phyloP scores from a whole-genome alignment of 31 red algal species.

The Bonnemaisonia californica region DNA sequence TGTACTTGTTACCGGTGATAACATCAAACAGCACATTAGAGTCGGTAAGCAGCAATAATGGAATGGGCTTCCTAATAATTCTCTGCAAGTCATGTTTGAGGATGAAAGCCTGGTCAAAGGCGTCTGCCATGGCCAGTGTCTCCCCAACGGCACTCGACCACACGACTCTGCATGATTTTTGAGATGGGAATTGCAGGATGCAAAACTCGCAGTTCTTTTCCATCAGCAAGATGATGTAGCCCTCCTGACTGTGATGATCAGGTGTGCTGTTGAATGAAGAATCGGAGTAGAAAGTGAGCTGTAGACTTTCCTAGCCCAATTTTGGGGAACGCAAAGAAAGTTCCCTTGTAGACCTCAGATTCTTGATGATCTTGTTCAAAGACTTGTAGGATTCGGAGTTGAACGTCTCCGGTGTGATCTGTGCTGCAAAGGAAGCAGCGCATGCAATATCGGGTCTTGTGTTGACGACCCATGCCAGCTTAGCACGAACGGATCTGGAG shows the following conservation, averaged over 20 bases:
- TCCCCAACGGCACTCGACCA: constrained; percentile 14
- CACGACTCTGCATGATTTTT: constrained; percentile 14
- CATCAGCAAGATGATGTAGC: constrained; percentile 27
- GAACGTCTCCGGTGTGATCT: constrained; percentile 2
- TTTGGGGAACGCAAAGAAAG: constrained; percentile 7
- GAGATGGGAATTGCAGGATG: constrained; percentile 10
- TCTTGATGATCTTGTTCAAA: constrained; percentile 6
- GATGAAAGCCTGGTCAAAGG: constrained; percentile 31
- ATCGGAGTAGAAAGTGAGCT: constrained; percentile 22
- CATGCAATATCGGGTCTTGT: constrained; percentile 21
- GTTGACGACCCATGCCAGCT: constrained; percentile 24
- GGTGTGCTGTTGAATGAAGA: constrained; percentile 5
- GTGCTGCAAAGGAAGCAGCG: constrained; percentile 7
- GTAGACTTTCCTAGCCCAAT: constrained; percentile 11
- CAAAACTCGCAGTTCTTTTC: neutral
- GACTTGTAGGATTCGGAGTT: neutral
- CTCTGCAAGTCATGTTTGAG: constrained; percentile 28
- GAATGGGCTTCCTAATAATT: neutral
- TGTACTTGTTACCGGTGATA: constrained; percentile 1
- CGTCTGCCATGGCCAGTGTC: constrained; percentile 2
- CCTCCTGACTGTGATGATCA: constrained; percentile 15
- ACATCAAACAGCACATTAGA: constrained; percentile 49
- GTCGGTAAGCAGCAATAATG: constrained; percentile 35
- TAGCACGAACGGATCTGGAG: constrained; percentile 25
- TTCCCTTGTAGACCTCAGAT: neutral